Evolutionary conservation across 192 early-diverging fungal genomes (phyloP).

Genomic region (Coemansia sp.): DNA sequence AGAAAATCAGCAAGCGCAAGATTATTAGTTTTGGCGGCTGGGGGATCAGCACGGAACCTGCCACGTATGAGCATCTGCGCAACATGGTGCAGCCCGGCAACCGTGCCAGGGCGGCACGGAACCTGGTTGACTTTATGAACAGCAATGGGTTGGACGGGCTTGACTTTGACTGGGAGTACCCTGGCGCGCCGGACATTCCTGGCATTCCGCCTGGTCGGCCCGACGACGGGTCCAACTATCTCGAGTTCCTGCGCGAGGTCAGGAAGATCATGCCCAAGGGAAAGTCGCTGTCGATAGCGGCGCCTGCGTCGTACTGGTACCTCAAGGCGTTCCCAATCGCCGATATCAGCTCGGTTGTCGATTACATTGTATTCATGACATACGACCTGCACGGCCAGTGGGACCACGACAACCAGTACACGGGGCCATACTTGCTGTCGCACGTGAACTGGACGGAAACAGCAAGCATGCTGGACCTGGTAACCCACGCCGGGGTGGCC

Average conservation of each 20-base stretch:
- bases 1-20: constrained; percentile 10
- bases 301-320: constrained; percentile 22
- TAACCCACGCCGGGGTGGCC: constrained; percentile 27
- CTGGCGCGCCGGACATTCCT: constrained; percentile 18
- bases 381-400: constrained; percentile 29
- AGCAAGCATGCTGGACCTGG: constrained; percentile 10
- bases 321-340: constrained; percentile 16
- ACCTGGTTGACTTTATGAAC: background rate
- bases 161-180: constrained; percentile 26
- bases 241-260: constrained; percentile 13
- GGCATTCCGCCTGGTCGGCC: constrained; percentile 16
- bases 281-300: constrained; percentile 18
- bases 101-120: background rate
- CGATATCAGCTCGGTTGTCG: constrained; percentile 13
- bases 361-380: constrained; percentile 32
- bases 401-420: constrained; percentile 17
- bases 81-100: constrained; percentile 2
- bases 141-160: constrained; percentile 9
- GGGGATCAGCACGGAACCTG: constrained; percentile 15
- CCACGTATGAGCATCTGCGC: constrained; percentile 2
- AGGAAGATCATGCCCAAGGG: constrained; percentile 5
- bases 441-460: constrained; percentile 23
- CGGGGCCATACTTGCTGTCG: constrained; percentile 14
- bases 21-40: constrained; percentile 23
- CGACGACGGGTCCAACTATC: constrained; percentile 16